Evolutionary conservation across 2,329 filamentous ascomycete species (phyloP).

Genomic region (Corniculantispora saksenae): DNA sequence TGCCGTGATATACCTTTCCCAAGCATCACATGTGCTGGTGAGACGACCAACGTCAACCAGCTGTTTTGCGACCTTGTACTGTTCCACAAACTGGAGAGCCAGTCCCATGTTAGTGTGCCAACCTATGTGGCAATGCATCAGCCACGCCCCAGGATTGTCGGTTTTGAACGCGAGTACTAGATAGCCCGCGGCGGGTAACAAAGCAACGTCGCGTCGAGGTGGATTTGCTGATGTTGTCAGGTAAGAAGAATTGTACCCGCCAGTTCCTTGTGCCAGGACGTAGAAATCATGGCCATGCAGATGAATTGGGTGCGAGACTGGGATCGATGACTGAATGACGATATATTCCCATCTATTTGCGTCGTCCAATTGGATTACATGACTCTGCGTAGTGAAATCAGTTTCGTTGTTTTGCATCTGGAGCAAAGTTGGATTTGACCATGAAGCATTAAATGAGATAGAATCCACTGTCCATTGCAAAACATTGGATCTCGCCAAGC

Average conservation of each 20-base stretch:
- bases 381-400: neutral
- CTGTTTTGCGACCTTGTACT: too few relatives aligned
- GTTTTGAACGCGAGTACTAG: conserved; percentile 52
- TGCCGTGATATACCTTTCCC: neutral
- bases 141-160: conserved; percentile 47
- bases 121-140: conserved; percentile 66
- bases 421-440: neutral
- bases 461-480: neutral
- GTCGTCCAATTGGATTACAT: conserved; percentile 13
- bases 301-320: conserved; percentile 26
- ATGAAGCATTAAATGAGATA: neutral
- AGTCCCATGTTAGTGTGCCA: conserved; percentile 48
- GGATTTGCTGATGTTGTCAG: conserved; percentile 39
- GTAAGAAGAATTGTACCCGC: conserved; percentile 16
- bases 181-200: conserved; percentile 46
- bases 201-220: conserved; percentile 53
- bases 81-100: neutral
- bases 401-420: neutral
- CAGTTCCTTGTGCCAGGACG: conserved; percentile 23
- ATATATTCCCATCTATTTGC: conserved; percentile 24
- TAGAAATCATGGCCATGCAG: conserved; percentile 28
- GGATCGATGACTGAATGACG: conserved; percentile 19
- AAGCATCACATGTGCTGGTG: neutral
- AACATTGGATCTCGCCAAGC: neutral
- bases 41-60: neutral